Evolutionary conservation across 2,329 filamentous ascomycete species (phyloP).

Genomic region (Botrytis fragariae): DNA sequence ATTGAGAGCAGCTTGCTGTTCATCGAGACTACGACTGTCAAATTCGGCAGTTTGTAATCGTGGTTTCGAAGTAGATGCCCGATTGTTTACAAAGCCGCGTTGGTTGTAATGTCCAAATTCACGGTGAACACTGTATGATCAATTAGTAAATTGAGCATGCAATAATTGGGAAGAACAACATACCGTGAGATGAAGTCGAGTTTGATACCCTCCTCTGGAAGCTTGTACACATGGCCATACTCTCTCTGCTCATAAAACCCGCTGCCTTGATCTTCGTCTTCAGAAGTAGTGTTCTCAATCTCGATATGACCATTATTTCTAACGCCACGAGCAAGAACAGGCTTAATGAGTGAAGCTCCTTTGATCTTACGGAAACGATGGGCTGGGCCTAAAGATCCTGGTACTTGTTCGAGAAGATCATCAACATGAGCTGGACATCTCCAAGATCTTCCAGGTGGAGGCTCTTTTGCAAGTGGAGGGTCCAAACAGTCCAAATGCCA

Average conservation of each 20-base stretch:
- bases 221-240: constrained; percentile 63
- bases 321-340: constrained; percentile 60
- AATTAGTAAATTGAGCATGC: neutral
- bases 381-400: constrained; percentile 55
- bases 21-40: constrained; percentile 44
- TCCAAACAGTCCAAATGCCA: constrained; percentile 95
- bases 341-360: constrained; percentile 50
- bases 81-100: constrained; percentile 12
- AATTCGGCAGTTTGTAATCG: constrained; percentile 19
- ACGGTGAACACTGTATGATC: constrained; percentile 20
- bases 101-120: constrained; percentile 23
- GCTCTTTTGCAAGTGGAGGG: constrained; percentile 76
- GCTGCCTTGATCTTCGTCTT: constrained; percentile 46
- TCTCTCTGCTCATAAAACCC: constrained; percentile 58
- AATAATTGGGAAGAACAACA: constrained; percentile 34
- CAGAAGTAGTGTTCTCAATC: constrained; percentile 58
- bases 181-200: constrained; percentile 69
- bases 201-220: constrained; percentile 63
- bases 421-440: constrained; percentile 86
- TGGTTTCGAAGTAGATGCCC: constrained; percentile 23
- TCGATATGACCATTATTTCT: constrained; percentile 71
- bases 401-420: constrained; percentile 63
- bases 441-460: constrained; percentile 71
- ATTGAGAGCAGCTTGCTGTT: constrained; percentile 66
- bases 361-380: constrained; percentile 62